Evolutionary conservation across 108 stramenopile species (phyloP), one percentile per base, ranked within the genome.

Genomic region (Skeletonema costatum): DNA sequence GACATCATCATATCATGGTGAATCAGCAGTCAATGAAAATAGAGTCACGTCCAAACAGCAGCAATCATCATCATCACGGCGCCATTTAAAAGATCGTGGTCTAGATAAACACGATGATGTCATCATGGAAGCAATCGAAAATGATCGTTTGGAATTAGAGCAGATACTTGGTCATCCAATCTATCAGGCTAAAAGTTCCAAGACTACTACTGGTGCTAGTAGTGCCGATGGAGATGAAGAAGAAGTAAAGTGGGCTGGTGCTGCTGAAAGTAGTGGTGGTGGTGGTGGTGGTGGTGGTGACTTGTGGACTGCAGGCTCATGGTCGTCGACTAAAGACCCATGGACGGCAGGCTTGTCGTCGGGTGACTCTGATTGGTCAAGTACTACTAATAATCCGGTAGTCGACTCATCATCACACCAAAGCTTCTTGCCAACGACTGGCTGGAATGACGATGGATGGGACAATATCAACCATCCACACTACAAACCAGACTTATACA

Each of bases 361-460:
- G 0, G 38, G 0, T 39, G 38, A 8, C 7, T 1, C 38, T 39
- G 25, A 25, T 25, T 39, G 38, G 38, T 7, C 38, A 1, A 39
- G 38, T 9, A 9, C 8, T 39, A 1, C 38, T 39, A 5, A 0
- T 8, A 0, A 0, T 1, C 6, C 38, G 8, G 9, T 5, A 39
- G 38, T 8, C 38, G 8, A 39, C 38, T 9, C 9, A 25, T 1
- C 38, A 39, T 10, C 0, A 39, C 48, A 17, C 29, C 51, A 25
- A 25, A 25, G 0, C 25, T 0, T 25, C 25, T 25, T 25, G 25
- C 25, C 25, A 25, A 25, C 51, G 5, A 53, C 19, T 0, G 63
- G 62, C 19, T 73, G 72, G 72, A 73, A 14, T 2, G 30, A 29
- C 10, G 73, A 64, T 56, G 73, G 73, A 4, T 64, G 63, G 63